Conservation (phyloP, 1,139 yeast species). For the Lodderomyces elongisporus region DNA sequence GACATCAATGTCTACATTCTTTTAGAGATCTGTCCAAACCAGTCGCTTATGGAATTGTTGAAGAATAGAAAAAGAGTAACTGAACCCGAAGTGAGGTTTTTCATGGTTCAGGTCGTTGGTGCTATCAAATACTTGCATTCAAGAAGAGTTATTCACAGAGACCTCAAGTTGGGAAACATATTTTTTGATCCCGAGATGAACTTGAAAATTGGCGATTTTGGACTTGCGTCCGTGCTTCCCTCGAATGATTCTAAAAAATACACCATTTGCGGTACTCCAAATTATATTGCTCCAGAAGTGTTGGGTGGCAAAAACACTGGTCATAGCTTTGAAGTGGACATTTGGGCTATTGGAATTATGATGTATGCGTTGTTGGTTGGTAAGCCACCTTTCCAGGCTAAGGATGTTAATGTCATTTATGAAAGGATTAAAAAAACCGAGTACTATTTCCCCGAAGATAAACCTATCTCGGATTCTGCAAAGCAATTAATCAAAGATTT, state of each 20-base stretch:
- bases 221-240: slow-evolving; percentile 84
- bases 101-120: slow-evolving; percentile 89
- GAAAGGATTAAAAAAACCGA: slow-evolving; percentile 85
- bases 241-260: slow-evolving; percentile 67
- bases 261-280: slow-evolving; percentile 97
- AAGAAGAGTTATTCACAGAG: slow-evolving; percentile 92
- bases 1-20: slow-evolving; percentile 88
- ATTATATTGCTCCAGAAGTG: slow-evolving; percentile 96
- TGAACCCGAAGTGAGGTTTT: slow-evolving; percentile 88
- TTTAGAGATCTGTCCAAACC: slow-evolving; percentile 91
- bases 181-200: slow-evolving; percentile 91
- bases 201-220: slow-evolving; percentile 93
- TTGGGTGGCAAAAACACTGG: slow-evolving; percentile 84
- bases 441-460: slow-evolving; percentile 73
- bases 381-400: slow-evolving; percentile 96
- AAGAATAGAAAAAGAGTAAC: slow-evolving; percentile 76
- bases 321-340: slow-evolving; percentile 90
- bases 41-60: slow-evolving; percentile 86
- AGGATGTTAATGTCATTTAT: slow-evolving; percentile 89
- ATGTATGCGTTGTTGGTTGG: slow-evolving; percentile 86
- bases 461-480: slow-evolving; percentile 67
- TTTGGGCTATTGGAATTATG: slow-evolving; percentile 98
- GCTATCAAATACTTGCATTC: slow-evolving; percentile 90
- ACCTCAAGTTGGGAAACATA: slow-evolving; percentile 88
- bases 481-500: slow-evolving; percentile 64